phyloP scores from a whole-genome alignment of 768 basidiomycete species.

The Pisolithus sp. region DNA sequence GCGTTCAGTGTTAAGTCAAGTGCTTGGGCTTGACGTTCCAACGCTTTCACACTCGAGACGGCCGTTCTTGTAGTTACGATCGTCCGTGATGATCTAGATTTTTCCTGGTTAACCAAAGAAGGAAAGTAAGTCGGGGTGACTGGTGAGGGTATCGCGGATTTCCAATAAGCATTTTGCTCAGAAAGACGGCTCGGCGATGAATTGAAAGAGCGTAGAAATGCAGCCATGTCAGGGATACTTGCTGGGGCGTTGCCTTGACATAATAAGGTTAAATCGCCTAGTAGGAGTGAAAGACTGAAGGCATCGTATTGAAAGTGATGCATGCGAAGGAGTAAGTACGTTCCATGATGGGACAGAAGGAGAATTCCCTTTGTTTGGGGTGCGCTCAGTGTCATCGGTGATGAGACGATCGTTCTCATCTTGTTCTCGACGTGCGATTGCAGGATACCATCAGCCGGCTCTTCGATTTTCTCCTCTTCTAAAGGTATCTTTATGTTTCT shows the following conservation, averaged over 20 bases:
- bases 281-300: constrained; percentile 37
- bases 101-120: constrained; percentile 1
- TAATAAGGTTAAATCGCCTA: constrained; percentile 33
- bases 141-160: constrained; percentile 23
- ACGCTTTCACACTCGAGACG: constrained; percentile 36
- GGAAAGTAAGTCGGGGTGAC: constrained; percentile 26
- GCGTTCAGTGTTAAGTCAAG: constrained; percentile 32
- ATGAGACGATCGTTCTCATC: constrained; percentile 19
- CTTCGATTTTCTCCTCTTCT: constrained; percentile 6
- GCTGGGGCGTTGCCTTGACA: constrained; percentile 24
- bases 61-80: constrained; percentile 31
- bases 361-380: constrained; percentile 19
- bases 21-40: constrained; percentile 40
- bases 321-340: constrained; percentile 29
- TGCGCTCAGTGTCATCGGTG: constrained; percentile 13
- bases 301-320: constrained; percentile 50
- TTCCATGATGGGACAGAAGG: constrained; percentile 5
- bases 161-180: constrained; percentile 32
- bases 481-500: constrained; percentile 4
- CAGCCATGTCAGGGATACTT: constrained; percentile 18
- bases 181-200: constrained; percentile 13
- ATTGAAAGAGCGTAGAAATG: constrained; percentile 25
- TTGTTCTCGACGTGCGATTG: constrained; percentile 6
- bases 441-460: constrained; percentile 5
- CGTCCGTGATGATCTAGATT: constrained; percentile 1